Base-by-base conservation (phyloP, 2,329 filamentous ascomycete species). In the Chalaropsis thielavioides region DNA sequence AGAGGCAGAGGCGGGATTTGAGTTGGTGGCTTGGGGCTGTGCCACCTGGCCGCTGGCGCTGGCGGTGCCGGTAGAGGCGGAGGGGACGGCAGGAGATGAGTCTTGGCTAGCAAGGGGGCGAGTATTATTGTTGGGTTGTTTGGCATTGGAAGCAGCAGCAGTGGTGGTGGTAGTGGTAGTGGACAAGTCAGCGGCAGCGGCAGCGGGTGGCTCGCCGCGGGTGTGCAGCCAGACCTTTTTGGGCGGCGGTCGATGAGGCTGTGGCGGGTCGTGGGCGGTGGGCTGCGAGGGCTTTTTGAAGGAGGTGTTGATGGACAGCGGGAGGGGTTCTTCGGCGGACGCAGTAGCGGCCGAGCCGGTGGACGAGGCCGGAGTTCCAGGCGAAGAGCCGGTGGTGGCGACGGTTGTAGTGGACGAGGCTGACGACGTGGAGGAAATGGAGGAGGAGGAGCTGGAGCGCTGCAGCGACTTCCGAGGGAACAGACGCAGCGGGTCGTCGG, bases 381-480 rank as follows among this genome's bases (percentile, higher is more conserved):
- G 88, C 69, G 81, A 83, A 31, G 82, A 79, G 61, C 81, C 79
- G 71, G 83, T 79, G 66, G 83, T 81, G 46, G 83, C 81, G 68
- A 88, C 78, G 64, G 87, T 88, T 1, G 86, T 84, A 11, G 77
- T 79, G 5, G 83, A 85, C 17, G 83, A 81, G 66, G 76, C 76
- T 38, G 83, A 86, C 1, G 80, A 77, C 49, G 78, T 83, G 61
- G 84, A 84, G 15, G 89, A 88, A 69, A 95, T 80, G 58, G 92
- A 96, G 3, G 91, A 95, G 66, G 90, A 94, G 43, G 92, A 97
- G 79, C 90, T 95, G 72, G 87, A 87, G 74, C 92, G 86, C 74
- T 92, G 89, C 68, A 90, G 81, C 73, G 82, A 86, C 78, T 96
- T 96, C 71, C 91, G 89, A 72, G 90, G 89, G 75, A 95, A 90